Base-by-base conservation (phyloP, 1,139 yeast species). In the Debaryomyces coudertii region DNA sequence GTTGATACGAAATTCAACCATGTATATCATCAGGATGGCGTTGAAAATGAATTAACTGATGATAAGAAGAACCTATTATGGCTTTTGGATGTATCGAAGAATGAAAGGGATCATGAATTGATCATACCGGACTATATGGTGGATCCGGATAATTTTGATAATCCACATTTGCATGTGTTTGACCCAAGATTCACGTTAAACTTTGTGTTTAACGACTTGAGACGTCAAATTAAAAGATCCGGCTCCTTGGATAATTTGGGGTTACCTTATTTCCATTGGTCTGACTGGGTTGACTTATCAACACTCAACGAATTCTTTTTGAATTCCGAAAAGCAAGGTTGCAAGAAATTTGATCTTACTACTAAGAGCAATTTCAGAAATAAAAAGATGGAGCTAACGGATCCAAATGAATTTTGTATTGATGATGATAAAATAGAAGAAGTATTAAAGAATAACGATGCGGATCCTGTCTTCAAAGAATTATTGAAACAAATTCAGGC, bases 111-210 rank as follows among this genome's bases (percentile, higher is more conserved):
- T 22, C 39, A 49, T 27, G 50, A 48, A 30, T 27, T 53, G n/a
- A 15, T 24, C 1, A 16, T 54, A 9, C 56, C 56, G 1, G 45
- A 46, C 8, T 45, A 50, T 30, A 30, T 56, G 28, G 38, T 33
- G 6, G 56, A 53, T n/a, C 40, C 42, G 2, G 51, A 46, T 30
- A 46, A 33, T 16, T 30, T 38, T 22, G 45, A 49, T 14, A 49
- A 43, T 12, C 61, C 61, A 27, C 41, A 52, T 12, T 40, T 62
- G 43, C 60, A 55, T 33, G 51, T 52, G 30, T 68, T 57, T 47
- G 76, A 71, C 51, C 74, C 76, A 1, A 46, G 76, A 34, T 55
- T 67, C 47, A 67, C 76, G 5, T 47, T 65, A 34, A 66, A 68
- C 1, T 31, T 62, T 5, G 22, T 69, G 1, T 51, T 69, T 7